A percentile compares a stretch with the other conserved stretches of the same genome.
Conservation (phyloP, 2,329 filamentous ascomycete species). For the Trichoderma citrinoviride region DNA sequence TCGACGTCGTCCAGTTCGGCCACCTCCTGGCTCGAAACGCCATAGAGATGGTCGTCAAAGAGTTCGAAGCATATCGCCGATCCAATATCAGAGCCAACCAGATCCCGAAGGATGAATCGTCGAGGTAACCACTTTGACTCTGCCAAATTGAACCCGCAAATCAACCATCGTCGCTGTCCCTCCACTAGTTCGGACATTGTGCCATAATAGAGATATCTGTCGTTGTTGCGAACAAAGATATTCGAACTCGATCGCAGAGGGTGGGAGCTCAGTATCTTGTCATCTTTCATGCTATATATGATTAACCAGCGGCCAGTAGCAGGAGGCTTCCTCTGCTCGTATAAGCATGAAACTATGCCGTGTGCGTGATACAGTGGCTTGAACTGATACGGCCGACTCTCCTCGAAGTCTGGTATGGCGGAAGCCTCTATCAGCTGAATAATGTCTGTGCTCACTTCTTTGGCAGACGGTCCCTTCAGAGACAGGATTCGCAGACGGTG, state of each 20-base stretch:
- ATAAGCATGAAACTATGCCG: constrained; percentile 57
- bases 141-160: constrained; percentile 52
- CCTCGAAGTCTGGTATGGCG: constrained; percentile 37
- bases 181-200: constrained; percentile 56
- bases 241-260: constrained; percentile 48
- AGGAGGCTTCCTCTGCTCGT: constrained; percentile 41
- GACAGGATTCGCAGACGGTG: constrained; percentile 56
- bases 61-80: constrained; percentile 71
- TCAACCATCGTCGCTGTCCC: constrained; percentile 60
- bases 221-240: constrained; percentile 66
- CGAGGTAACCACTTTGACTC: constrained; percentile 40
- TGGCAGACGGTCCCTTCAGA: constrained; percentile 46
- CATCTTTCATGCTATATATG: constrained; percentile 43
- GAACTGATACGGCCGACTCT: constrained; percentile 45
- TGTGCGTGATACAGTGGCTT: constrained; percentile 56
- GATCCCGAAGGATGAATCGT: constrained; percentile 53
- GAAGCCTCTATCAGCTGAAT: constrained; percentile 34
- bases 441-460: constrained; percentile 58
- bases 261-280: constrained; percentile 41
- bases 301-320: constrained; percentile 51
- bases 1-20: constrained; percentile 62
- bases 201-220: constrained; percentile 62
- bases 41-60: constrained; percentile 64
- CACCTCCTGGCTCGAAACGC: constrained; percentile 62
- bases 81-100: constrained; percentile 64